Evolutionary conservation across 148 eudicot genomes (phyloP).

Genomic region (Euryodendron excelsum): DNA sequence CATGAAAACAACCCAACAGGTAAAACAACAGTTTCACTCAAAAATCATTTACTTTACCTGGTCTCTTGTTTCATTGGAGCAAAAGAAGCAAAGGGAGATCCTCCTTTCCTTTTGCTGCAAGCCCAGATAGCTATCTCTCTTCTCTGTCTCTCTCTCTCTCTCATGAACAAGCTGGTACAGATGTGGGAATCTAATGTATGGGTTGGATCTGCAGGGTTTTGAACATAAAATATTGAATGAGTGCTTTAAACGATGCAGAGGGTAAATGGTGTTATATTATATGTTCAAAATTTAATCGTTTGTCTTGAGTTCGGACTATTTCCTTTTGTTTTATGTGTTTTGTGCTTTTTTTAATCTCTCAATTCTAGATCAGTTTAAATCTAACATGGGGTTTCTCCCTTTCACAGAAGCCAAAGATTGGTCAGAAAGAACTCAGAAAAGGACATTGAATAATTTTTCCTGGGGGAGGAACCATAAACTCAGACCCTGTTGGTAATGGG

Average conservation of each 20-base stretch:
- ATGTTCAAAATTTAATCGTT: conserved; percentile 24
- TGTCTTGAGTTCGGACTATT: conserved; percentile 22
- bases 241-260: conserved; percentile 32
- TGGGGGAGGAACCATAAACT: conserved; percentile 28
- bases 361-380: conserved; percentile 5
- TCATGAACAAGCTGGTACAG: conserved; percentile 23
- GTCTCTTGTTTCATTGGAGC: conserved; percentile 5
- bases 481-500: conserved; percentile 23
- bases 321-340: conserved; percentile 45
- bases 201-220: conserved; percentile 45
- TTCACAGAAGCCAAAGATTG: conserved; percentile 41
- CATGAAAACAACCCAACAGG: background rate
- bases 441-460: no score
- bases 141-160: conserved; percentile 22
- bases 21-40: conserved; percentile 3
- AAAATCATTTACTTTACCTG: conserved; percentile 27
- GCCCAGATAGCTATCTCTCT: conserved; percentile 1
- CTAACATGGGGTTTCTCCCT: conserved; percentile 11
- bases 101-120: conserved; percentile 17
- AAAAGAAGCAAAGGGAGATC: conserved; percentile 13
- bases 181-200: conserved; percentile 43
- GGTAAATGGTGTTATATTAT: conserved; percentile 28
- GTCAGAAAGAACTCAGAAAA: conserved; percentile 20
- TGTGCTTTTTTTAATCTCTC: conserved; percentile 6
- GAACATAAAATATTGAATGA: conserved; percentile 30